A percentile compares a stretch with the other conserved stretches of the same genome.
phyloP scores from a whole-genome alignment of 2,329 filamentous ascomycete species.

The Penicillium sp. region DNA sequence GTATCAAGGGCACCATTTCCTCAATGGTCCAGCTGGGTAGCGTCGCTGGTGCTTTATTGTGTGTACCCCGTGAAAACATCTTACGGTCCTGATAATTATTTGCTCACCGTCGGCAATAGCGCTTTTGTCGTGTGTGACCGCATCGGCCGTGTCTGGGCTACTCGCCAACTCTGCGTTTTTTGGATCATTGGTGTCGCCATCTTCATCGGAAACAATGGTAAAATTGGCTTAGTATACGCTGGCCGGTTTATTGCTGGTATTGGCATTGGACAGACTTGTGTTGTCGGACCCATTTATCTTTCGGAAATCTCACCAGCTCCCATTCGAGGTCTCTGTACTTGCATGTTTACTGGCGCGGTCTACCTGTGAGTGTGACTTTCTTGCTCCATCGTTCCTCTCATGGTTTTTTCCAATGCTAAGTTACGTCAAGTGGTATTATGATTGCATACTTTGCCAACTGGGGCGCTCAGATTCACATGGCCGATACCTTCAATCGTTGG shows the following conservation, averaged over 20 bases:
- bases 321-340: conserved; percentile 72
- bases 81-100: background rate
- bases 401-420: background rate
- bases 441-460: conserved; percentile 73
- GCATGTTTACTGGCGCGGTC: conserved; percentile 66
- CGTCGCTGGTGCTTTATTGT: conserved; percentile 59
- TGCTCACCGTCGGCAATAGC: conserved; percentile 47
- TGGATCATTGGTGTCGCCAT: conserved; percentile 63
- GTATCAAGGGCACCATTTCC: conserved; percentile 71
- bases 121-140: conserved; percentile 62
- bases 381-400: background rate
- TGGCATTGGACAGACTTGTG: conserved; percentile 67
- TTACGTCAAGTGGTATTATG: conserved; percentile 59
- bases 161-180: conserved; percentile 57
- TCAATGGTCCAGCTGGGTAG: conserved; percentile 76
- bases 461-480: conserved; percentile 52
- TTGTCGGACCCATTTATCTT: conserved; percentile 49
- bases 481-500: conserved; percentile 19
- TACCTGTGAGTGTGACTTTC: conserved; percentile 51
- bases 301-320: conserved; percentile 54
- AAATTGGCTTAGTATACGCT: conserved; percentile 61
- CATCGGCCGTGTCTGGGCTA: conserved; percentile 65
- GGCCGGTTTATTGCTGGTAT: conserved; percentile 68
- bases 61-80: background rate
- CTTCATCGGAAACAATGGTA: conserved; percentile 60